Percentiles rank a stretch among this genome's conserved stretches.
Evolutionary conservation across 352 stramenopile species (phyloP).

Genomic region (Globisporangium uncinulatum): DNA sequence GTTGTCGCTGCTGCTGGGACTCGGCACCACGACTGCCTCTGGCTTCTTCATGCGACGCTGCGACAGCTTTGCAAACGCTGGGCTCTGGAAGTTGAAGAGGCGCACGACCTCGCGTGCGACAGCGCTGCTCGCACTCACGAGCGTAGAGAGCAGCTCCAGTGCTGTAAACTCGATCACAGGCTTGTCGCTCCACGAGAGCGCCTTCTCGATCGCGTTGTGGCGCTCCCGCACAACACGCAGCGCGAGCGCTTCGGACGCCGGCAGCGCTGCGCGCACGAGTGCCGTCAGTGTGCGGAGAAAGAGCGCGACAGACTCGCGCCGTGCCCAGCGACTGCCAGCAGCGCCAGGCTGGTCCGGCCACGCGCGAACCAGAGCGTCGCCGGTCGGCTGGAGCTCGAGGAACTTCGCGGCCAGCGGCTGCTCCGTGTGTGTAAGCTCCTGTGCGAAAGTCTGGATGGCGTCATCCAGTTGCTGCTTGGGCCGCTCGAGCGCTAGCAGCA

Average conservation of each 20-base stretch:
- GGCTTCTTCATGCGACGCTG: conserved; percentile 56
- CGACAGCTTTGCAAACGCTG: conserved; percentile 53
- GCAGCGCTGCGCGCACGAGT: conserved; percentile 37
- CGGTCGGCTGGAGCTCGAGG: conserved; percentile 46
- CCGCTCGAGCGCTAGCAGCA: conserved; percentile 60
- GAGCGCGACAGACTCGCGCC: conserved; percentile 59
- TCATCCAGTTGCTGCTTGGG: conserved; percentile 53
- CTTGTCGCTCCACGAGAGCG: conserved; percentile 84
- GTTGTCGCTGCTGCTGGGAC: not conserved
- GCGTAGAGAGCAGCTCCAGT: conserved; percentile 46
- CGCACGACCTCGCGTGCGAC: conserved; percentile 66
- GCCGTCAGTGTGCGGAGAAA: conserved; percentile 55
- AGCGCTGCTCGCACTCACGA: conserved; percentile 34
- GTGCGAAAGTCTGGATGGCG: conserved; percentile 34
- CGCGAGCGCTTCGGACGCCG: conserved; percentile 37
- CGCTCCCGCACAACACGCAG: conserved; percentile 69
- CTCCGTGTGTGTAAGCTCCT: conserved; percentile 11
- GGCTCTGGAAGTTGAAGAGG: conserved; percentile 74
- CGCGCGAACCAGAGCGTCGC: conserved; percentile 50
- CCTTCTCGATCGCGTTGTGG: conserved; percentile 51
- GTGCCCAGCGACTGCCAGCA: conserved; percentile 42
- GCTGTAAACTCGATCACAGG: conserved; percentile 68
- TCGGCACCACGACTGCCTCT: conserved; percentile 6
- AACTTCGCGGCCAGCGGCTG: conserved; percentile 25
- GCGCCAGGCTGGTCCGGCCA: conserved; percentile 55